A percentile compares a stretch with the other conserved stretches of the same genome.
Conservation (phyloP, 176 grass and related monocot species). For the Echinochloa phyllopogon region DNA sequence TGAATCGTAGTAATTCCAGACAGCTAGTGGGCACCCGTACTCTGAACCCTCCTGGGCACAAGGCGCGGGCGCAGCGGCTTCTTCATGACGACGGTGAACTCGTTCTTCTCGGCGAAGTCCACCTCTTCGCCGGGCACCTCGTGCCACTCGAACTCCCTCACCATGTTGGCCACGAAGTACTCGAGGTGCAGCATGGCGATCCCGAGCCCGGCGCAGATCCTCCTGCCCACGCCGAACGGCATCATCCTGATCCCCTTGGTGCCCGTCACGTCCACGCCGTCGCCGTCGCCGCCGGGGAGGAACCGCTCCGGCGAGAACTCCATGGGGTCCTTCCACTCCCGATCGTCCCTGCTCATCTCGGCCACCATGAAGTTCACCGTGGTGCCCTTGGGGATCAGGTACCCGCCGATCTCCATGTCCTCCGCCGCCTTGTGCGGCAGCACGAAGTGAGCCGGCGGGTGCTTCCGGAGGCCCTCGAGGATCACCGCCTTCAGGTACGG, state of each 20-base stretch:
- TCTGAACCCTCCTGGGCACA: conserved; percentile 31
- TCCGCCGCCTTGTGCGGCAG: conserved; percentile 58
- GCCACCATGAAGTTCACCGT: conserved; percentile 68
- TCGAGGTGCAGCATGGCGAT: conserved; percentile 72
- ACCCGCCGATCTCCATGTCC: conserved; percentile 50
- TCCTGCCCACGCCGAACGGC: conserved; percentile 72
- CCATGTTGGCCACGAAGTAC: conserved; percentile 76
- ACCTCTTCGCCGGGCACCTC: conserved; percentile 61
- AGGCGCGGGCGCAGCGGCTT: conserved; percentile 55
- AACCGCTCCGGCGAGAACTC: conserved; percentile 71
- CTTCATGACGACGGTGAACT: conserved; percentile 75
- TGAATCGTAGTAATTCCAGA: neutral
- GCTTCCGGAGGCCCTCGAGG: conserved; percentile 65
- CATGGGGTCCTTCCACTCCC: conserved; percentile 50
- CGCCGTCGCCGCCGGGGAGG: conserved; percentile 55
- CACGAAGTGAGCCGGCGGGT: conserved; percentile 64
- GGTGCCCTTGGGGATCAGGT: conserved; percentile 59
- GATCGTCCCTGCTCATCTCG: conserved; percentile 54
- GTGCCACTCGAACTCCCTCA: conserved; percentile 66
- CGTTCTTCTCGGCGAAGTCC: conserved; percentile 61
- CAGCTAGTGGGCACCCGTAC: neutral
- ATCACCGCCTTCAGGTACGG: conserved; percentile 69
- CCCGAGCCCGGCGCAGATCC: conserved; percentile 59
- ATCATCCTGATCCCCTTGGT: conserved; percentile 75
- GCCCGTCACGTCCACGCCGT: conserved; percentile 65